Conservation (phyloP, 225 moss, liverwort and hornwort genomes). For the Neckera pumila region DNA sequence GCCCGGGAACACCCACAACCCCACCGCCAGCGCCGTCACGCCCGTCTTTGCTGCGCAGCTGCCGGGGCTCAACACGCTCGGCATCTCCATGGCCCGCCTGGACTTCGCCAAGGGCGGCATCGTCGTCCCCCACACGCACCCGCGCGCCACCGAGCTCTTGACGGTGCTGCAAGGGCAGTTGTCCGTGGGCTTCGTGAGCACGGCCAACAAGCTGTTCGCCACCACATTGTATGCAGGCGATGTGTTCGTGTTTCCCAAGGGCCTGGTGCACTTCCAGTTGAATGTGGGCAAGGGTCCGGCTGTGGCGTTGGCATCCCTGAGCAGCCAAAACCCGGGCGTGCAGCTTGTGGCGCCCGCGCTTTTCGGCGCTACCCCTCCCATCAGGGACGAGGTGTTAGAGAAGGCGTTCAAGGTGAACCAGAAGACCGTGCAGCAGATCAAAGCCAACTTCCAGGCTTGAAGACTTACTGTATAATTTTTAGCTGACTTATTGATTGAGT, state of each 20-base stretch:
- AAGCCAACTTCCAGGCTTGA: no score
- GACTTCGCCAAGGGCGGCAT: background rate
- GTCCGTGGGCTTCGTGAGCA: constrained; percentile 14
- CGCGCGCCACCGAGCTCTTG: background rate
- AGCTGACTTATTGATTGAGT: background rate
- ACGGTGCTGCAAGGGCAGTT: background rate
- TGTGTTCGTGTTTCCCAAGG: no score
- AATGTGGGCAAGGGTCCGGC: no score
- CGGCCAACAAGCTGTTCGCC: background rate
- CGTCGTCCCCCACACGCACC: background rate
- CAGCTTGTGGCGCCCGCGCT: no score
- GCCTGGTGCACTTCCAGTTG: no score
- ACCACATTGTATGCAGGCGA: no score
- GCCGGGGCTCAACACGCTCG: background rate
- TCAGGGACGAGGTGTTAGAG: no score
- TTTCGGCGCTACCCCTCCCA: no score
- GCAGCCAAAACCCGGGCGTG: no score
- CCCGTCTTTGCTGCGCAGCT: background rate
- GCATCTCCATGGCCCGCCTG: background rate
- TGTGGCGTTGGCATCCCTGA: no score
- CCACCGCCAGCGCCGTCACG: background rate
- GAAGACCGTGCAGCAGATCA: no score
- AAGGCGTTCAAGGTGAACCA: no score
- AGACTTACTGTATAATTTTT: background rate
- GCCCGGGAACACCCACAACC: background rate